A percentile compares a stretch with the other conserved stretches of the same genome.
phyloP scores from a whole-genome alignment of 805 yeast genomes.

The Zygoascus biomembranicola region DNA sequence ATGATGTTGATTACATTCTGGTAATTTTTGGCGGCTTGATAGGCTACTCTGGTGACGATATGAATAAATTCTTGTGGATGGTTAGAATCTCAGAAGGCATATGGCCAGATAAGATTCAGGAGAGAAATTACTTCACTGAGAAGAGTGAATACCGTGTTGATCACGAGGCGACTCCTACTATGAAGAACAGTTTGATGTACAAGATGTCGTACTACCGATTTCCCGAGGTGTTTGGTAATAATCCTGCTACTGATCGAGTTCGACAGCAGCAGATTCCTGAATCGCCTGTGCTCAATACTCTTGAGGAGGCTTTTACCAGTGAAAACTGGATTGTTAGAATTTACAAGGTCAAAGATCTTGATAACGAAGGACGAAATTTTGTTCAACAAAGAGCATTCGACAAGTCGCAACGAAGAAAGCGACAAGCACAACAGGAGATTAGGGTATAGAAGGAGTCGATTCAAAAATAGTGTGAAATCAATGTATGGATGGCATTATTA shows the following conservation, averaged over 20 bases:
- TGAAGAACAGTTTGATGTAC: constrained; percentile 88
- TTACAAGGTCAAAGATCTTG: constrained; percentile 83
- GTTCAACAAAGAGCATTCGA: constrained; percentile 12
- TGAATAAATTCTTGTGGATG: constrained; percentile 98
- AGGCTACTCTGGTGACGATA: constrained; percentile 93
- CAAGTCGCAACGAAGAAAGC: constrained; percentile 14
- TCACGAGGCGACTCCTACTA: constrained; percentile 67
- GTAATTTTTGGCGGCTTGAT: constrained; percentile 90
- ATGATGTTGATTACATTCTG: constrained; percentile 91
- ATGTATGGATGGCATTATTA: neutral
- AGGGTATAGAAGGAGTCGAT: constrained; percentile 9
- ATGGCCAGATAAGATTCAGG: constrained; percentile 98
- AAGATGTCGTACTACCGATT: constrained; percentile 88
- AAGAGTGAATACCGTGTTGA: constrained; percentile 88
- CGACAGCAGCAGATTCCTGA: constrained; percentile 65
- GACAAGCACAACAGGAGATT: constrained; percentile 16
- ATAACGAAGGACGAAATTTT: constrained; percentile 71
- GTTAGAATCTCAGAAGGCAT: constrained; percentile 96
- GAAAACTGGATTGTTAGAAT: constrained; percentile 96
- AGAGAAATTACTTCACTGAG: constrained; percentile 73
- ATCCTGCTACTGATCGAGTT: constrained; percentile 57
- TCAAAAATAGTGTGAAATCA: neutral
- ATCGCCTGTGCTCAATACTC: constrained; percentile 53
- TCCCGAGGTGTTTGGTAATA: constrained; percentile 55
- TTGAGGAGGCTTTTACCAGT: constrained; percentile 91